Base-by-base conservation (phyloP, 2,329 filamentous ascomycete genomes). In the Fusarium dlaminii region DNA sequence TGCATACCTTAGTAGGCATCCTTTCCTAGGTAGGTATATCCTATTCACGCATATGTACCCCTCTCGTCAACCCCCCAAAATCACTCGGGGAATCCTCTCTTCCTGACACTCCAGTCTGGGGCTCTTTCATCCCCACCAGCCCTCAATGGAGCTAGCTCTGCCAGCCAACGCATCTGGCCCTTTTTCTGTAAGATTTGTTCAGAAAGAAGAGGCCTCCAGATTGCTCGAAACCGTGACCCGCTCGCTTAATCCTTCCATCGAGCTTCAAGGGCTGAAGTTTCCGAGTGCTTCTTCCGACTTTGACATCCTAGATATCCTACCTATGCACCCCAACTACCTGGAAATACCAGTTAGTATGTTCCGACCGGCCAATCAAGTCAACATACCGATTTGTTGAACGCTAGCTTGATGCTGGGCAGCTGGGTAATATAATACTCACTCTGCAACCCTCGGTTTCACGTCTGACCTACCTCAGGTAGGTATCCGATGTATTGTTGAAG, bases 121-220 rank as follows among this genome's bases (percentile, higher is more conserved):
- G 62, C 55, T 63, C 34, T 56, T 55, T 24, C 18, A 32, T 43
- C 65, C 46, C 69, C 67, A 48, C 71, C 56, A 58, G 58, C 54
- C 30, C 67, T 59, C 42, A 37, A 63, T 68, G 24, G 46, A 68
- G 71, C 64, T 72, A 66, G 72, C 46, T 64, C 52, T 74, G 46
- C 56, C 55, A 59, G 46, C 56, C 57, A 66, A 60, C 39, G 32
- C 54, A 43, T 51, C 63, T 46, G 40, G 49, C 59, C 37, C 45
- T 42, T 69, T 29, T 60, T 63, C 24, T 45, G 17, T 60, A 30
- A 60, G 48, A 42, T 45, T 36, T 45, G 29, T 37, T 49, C 43
- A 36, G 29, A 24, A 61, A 32, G 29, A 27, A 65, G 72, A 74
- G 72, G 72, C 72, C 72, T 74, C 72, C 72, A 66, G 64, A 42